Percentiles rank a stretch among this genome's conserved stretches.
These are phyloP conservation scores for Metschnikowia lochheadii DNA, from an alignment of 805 yeast genomes.

Conservation along the genomic window DNA sequence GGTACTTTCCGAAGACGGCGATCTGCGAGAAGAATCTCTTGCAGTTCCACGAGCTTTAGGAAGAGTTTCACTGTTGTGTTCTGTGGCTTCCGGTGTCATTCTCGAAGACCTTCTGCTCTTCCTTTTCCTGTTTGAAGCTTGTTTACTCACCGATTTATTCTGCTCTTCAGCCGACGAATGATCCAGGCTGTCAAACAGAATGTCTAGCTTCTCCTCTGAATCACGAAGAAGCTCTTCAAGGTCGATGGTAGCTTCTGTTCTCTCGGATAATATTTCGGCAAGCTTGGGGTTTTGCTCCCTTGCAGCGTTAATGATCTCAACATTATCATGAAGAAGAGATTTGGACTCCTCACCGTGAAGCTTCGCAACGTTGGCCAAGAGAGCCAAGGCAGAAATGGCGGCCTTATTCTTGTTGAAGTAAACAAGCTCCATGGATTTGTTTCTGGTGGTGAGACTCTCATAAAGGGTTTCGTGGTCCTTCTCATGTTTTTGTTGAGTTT, in stretches of 20 bases:
- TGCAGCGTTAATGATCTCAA: conserved; percentile 39
- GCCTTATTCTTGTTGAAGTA: conserved; percentile 45
- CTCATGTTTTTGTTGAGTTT: conserved; percentile 41
- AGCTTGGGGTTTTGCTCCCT: conserved; percentile 36
- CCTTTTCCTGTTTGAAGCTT: conserved; percentile 6
- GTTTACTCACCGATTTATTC: conserved; percentile 3
- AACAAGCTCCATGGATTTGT: conserved; percentile 46
- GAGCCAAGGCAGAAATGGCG: conserved; percentile 39
- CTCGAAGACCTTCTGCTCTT: conserved; percentile 3
- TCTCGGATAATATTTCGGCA: conserved; percentile 25
- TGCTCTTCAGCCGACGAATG: conserved; percentile 1
- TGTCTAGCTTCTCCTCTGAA: conserved; percentile 27
- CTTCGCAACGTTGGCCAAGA: conserved; percentile 42
- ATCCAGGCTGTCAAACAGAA: conserved; percentile 4
- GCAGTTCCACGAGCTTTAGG: not conserved
- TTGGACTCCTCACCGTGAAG: conserved; percentile 48
- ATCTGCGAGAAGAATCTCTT: conserved; percentile 1
- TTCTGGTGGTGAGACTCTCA: conserved; percentile 44
- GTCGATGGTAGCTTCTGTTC: conserved; percentile 28
- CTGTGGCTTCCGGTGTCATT: not conserved
- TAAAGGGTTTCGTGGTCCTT: conserved; percentile 47
- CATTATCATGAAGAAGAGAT: conserved; percentile 42
- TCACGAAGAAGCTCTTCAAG: conserved; percentile 33
- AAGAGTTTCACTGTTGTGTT: not conserved
- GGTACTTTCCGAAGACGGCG: not conserved